Conservation (phyloP, 768 basidiomycete species). For the Amyloporia xantha region DNA sequence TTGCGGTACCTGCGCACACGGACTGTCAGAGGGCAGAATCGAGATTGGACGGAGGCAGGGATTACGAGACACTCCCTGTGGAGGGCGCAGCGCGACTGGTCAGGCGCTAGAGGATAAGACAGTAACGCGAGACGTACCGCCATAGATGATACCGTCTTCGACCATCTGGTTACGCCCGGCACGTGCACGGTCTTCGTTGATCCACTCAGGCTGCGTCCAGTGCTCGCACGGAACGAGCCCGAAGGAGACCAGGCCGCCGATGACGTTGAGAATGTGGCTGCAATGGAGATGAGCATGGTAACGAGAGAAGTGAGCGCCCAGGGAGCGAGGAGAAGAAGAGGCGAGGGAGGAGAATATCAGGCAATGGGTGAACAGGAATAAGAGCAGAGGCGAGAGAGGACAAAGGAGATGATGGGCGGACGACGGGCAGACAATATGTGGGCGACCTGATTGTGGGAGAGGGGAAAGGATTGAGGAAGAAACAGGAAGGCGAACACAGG, state of each 20-base stretch:
- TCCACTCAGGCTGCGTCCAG: constrained; percentile 69
- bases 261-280: constrained; percentile 20
- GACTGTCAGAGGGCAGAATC: neutral
- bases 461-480: too few relatives aligned
- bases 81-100: neutral
- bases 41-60: neutral
- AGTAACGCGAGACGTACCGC: constrained; percentile 30
- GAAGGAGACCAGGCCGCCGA: constrained; percentile 38
- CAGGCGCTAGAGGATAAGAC: neutral
- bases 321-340: neutral
- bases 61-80: constrained; percentile 37
- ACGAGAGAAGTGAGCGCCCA: neutral
- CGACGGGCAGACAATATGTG: neutral
- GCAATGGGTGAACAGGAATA: too few relatives aligned
- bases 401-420: too few relatives aligned
- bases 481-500: too few relatives aligned
- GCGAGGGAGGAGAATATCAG: too few relatives aligned
- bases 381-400: neutral
- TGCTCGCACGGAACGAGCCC: constrained; percentile 53
- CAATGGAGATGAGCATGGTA: neutral
- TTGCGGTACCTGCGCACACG: constrained; percentile 44
- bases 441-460: neutral
- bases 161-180: constrained; percentile 47
- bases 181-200: constrained; percentile 59
- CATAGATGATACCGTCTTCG: constrained; percentile 40